Evolutionary conservation across 441 rosid species (phyloP), one percentile per base, ranked within the genome.

Genomic region (Eruca vesicaria): DNA sequence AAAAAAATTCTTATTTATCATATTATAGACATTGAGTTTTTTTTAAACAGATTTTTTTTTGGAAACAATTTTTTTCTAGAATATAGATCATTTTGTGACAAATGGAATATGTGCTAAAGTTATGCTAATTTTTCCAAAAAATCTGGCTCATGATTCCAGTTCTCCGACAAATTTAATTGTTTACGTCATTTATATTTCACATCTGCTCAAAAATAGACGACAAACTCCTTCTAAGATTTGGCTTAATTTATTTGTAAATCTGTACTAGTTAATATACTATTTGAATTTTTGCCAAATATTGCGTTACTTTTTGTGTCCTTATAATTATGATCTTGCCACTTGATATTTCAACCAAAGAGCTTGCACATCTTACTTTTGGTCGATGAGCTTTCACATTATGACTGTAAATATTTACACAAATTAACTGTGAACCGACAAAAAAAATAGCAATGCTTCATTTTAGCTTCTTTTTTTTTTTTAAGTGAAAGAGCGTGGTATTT

Each of bases 111-210:
- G 14, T 68, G 32, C 26, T 20, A 72, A 36, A 35, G n/a, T n/a
- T 78, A 52, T 19, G 58, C 26, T 72, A 60, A 63, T 73, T 68
- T 78, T 63, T 73, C 74, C 81, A 78, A 61, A 68, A 66, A 10
- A 55, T 60, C 59, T 72, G 80, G 77, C 77, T 66, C 18, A 60
- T 78, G 81, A 78, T 78, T 59, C 77, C 77, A 72, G n/a, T 36
- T 72, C 52, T 50, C 81, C 81, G 81, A 78, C 77, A 78, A 66
- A 36, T 66, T 12, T 28, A 20, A 66, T 58, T 60, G 60, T 52
- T 72, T 50, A 66, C 73, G 77, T 72, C 77, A 31, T 66, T 66
- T 71, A 0, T 59, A 38, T 78, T 19, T 72, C 69, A 38, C 69
- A 53, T 72, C 65, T 78, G 38, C 31, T 72, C 48, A 77, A 63